These are phyloP conservation scores for Hansfordia pulvinata DNA, from an alignment of 2,329 filamentous ascomycete species.

Conservation along the genomic window DNA sequence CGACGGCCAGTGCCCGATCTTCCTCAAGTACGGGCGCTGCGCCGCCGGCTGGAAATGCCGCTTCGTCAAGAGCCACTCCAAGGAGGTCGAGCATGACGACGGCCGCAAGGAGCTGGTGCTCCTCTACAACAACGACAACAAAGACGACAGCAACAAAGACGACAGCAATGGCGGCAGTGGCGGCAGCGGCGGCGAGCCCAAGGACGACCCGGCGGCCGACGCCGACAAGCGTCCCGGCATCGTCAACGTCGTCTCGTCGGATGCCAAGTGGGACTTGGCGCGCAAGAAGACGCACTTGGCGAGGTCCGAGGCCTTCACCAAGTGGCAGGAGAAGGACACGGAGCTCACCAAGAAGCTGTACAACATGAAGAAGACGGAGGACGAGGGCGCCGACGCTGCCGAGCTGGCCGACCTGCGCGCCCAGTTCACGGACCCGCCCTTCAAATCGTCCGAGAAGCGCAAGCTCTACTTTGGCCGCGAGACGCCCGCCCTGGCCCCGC, in stretches of 20 bases:
- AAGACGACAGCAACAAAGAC: too few relatives aligned
- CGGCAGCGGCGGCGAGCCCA: constrained; percentile 11
- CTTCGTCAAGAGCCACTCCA: constrained; percentile 76
- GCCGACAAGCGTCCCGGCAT: constrained; percentile 43
- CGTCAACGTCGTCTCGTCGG: constrained; percentile 58
- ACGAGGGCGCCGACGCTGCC: constrained; percentile 18
- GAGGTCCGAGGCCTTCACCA: constrained; percentile 61
- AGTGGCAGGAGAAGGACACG: constrained; percentile 62
- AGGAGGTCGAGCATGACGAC: constrained; percentile 64
- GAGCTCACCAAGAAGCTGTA: constrained; percentile 33
- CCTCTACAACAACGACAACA: constrained; percentile 32
- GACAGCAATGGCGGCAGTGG: constrained; percentile 11
- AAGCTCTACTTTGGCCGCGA: constrained; percentile 87
- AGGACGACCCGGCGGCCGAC: background rate
- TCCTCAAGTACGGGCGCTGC: constrained; percentile 62
- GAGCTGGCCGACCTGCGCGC: constrained; percentile 58
- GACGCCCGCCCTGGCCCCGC: constrained; percentile 82
- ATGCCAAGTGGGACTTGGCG: constrained; percentile 61
- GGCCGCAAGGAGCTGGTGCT: constrained; percentile 73
- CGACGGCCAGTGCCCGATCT: constrained; percentile 69
- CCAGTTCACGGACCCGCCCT: constrained; percentile 70
- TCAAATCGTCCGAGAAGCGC: constrained; percentile 86
- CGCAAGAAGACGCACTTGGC: constrained; percentile 58
- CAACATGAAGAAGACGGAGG: constrained; percentile 25
- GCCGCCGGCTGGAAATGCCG: constrained; percentile 87